Conservation (phyloP, 1,139 yeast species). For the Suhomyces kunorum region DNA sequence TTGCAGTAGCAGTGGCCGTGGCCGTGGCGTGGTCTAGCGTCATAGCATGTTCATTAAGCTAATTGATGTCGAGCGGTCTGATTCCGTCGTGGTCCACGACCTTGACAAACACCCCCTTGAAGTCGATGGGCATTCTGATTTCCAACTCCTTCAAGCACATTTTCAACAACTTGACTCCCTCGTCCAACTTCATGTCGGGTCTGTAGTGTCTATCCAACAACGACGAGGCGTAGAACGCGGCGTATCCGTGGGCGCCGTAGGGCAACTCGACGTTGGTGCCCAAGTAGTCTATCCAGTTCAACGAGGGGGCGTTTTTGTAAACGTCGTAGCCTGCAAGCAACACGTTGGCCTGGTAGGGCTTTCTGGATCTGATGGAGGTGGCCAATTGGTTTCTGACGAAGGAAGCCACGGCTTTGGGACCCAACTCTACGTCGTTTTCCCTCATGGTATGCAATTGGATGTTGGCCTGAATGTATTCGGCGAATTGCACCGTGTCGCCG, state of each 20-base stretch:
- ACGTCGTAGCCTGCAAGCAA: constrained; percentile 83
- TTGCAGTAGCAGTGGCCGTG: too few relatives aligned
- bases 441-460: constrained; percentile 86
- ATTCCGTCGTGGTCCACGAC: constrained; percentile 75
- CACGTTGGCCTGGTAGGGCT: constrained; percentile 92
- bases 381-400: constrained; percentile 90
- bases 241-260: constrained; percentile 96
- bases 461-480: constrained; percentile 91
- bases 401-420: constrained; percentile 83
- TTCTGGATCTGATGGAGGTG: constrained; percentile 77
- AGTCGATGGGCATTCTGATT: constrained; percentile 92
- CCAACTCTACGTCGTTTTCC: constrained; percentile 73
- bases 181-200: constrained; percentile 72
- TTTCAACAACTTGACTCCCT: constrained; percentile 74
- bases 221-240: constrained; percentile 90
- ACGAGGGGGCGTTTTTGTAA: constrained; percentile 60
- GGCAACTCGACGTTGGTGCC: constrained; percentile 92
- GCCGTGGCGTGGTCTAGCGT: background rate
- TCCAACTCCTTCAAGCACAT: constrained; percentile 77
- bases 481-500: constrained; percentile 97
- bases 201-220: constrained; percentile 88
- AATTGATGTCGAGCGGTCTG: constrained; percentile 44
- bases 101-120: constrained; percentile 84
- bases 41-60: constrained; percentile 4
- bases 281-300: constrained; percentile 90